Percentiles rank a stretch among this genome's conserved stretches.
Conservation (phyloP, 331 rosid species). For the Erythrophleum ivorense region DNA sequence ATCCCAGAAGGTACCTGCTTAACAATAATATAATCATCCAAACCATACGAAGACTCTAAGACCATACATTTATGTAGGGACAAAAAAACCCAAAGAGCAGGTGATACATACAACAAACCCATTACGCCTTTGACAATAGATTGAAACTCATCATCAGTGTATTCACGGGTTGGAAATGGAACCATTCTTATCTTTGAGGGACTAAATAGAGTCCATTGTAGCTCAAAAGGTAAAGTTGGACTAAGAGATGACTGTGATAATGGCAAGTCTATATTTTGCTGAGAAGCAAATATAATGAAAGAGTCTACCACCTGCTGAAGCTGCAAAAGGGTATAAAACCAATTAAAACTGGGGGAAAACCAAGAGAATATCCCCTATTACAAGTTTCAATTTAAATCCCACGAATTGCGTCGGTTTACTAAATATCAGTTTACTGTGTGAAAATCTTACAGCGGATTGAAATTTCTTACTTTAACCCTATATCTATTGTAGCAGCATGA, state of each 20-base stretch:
- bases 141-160: slow-evolving; percentile 92
- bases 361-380: no score
- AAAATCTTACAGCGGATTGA: no score
- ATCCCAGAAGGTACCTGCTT: slow-evolving; percentile 85
- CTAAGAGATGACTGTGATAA: no score
- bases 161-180: slow-evolving; percentile 92
- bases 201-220: slow-evolving; percentile 55
- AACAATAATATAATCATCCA: no score
- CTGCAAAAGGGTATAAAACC: no score
- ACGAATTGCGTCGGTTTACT: no score
- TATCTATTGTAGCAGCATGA: no score
- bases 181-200: slow-evolving; percentile 72
- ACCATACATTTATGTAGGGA: slow-evolving; percentile 14
- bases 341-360: no score
- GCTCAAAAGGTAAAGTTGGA: no score
- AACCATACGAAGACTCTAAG: slow-evolving; percentile 23
- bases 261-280: slow-evolving; percentile 52
- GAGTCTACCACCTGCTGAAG: slow-evolving; percentile 86
- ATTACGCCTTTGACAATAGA: slow-evolving; percentile 78
- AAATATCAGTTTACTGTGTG: no score
- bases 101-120: slow-evolving; percentile 77
- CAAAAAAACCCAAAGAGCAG: slow-evolving; percentile 12
- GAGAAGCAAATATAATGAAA: slow-evolving; percentile 76
- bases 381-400: no score
- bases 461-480: no score